Conservation (phyloP, 2,329 filamentous ascomycete species). For the Aspergillus nomiae region DNA sequence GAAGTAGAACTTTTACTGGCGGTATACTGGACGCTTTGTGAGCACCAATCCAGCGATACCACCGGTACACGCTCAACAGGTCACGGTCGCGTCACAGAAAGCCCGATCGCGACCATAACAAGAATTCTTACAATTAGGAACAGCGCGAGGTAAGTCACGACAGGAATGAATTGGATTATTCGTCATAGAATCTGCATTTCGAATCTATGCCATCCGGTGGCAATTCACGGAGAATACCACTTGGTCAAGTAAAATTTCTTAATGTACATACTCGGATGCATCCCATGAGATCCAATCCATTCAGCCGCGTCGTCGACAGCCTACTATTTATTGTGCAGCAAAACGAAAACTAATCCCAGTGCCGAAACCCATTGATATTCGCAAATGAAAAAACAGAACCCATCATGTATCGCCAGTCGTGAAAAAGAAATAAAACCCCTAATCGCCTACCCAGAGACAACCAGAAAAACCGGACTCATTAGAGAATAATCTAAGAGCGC, state of each 20-base stretch:
- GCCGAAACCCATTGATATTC: conserved; percentile 43
- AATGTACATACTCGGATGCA: conserved; percentile 38
- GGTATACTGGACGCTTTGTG: neutral
- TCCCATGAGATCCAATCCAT: conserved; percentile 33
- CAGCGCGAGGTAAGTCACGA: neutral
- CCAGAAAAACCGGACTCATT: conserved; percentile 31
- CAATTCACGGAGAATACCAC: conserved; percentile 33
- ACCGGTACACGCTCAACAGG: neutral
- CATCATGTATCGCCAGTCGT: conserved; percentile 49
- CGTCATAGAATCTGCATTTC: conserved; percentile 32
- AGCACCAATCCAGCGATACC: neutral
- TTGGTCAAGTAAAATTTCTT: conserved; percentile 24
- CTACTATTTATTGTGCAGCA: conserved; percentile 33
- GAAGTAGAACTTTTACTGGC: neutral
- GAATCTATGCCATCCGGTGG: conserved; percentile 39
- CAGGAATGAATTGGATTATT: conserved; percentile 23
- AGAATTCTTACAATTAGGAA: neutral
- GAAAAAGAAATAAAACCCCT: conserved; percentile 41
- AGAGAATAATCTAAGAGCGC: conserved; percentile 66
- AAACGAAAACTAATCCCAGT: conserved; percentile 38
- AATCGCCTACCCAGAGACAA: conserved; percentile 44
- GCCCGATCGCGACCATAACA: neutral
- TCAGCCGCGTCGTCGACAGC: conserved; percentile 29
- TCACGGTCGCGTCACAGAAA: neutral
- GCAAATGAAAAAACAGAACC: conserved; percentile 37